phyloP scores from a whole-genome alignment of 140 eudicot species.

The Oenanthe javanica region DNA sequence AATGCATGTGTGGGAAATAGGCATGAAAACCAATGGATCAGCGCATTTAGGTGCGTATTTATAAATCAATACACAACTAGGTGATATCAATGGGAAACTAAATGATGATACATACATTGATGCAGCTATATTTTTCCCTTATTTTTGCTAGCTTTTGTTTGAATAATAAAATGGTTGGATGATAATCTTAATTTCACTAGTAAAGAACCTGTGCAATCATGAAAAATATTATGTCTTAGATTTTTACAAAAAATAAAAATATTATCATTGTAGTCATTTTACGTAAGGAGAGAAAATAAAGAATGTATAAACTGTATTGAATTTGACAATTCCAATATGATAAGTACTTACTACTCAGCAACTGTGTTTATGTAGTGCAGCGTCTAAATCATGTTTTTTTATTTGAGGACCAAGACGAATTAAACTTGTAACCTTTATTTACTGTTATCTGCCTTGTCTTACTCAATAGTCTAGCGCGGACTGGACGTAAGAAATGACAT shows the following conservation, averaged over 20 bases:
- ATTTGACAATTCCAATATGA: not conserved
- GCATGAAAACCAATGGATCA: not conserved
- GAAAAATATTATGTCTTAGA: not conserved
- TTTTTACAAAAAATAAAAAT: not conserved
- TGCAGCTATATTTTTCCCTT: not conserved
- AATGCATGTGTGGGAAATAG: not conserved
- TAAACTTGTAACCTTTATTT: no score
- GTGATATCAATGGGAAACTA: not conserved
- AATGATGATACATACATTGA: not conserved
- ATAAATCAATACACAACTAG: not conserved
- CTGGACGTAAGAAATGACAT: no score
- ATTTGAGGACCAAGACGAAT: not conserved
- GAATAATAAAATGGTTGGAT: not conserved
- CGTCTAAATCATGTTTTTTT: not conserved
- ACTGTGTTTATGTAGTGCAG: not conserved
- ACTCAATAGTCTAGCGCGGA: no score
- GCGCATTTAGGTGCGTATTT: not conserved
- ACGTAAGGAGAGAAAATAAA: not conserved
- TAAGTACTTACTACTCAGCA: not conserved
- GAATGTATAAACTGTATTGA: not conserved
- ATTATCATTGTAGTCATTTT: not conserved
- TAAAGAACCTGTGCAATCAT: not conserved
- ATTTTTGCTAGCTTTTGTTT: not conserved
- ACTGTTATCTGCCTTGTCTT: no score
- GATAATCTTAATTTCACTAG: not conserved